These are phyloP conservation scores for Cystobasidium sp. DNA, from an alignment of 1,284 basidiomycete genomes.

Conservation along the genomic window DNA sequence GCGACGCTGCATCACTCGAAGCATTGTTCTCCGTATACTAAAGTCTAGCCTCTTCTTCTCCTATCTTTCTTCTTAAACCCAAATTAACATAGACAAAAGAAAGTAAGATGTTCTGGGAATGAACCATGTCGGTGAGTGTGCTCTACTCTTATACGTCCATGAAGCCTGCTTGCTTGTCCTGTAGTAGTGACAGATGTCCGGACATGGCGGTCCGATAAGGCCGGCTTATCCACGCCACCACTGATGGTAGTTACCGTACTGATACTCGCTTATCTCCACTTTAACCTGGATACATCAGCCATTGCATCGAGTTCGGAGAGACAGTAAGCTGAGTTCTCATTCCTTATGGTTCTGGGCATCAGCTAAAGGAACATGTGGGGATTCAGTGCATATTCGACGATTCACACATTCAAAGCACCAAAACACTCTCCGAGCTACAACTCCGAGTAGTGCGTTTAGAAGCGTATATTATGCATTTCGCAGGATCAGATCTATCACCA, in stretches of 20 bases:
- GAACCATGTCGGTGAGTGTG: slow-evolving; percentile 22
- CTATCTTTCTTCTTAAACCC: background rate
- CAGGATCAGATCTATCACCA: slow-evolving; percentile 6
- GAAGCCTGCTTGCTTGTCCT: background rate
- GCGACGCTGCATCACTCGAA: background rate
- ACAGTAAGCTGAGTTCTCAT: slow-evolving; percentile 1
- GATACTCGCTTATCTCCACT: background rate
- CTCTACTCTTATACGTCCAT: background rate
- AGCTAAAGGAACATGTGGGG: background rate
- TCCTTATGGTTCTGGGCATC: background rate
- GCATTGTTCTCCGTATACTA: background rate
- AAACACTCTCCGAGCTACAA: slow-evolving; percentile 19
- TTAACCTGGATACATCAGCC: background rate
- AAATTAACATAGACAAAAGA: slow-evolving; percentile 25
- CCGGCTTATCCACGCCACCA: slow-evolving; percentile 1
- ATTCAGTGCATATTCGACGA: slow-evolving; percentile 26
- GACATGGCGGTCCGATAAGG: slow-evolving; percentile 9
- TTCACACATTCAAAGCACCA: background rate
- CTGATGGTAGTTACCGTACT: no score
- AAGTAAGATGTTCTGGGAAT: slow-evolving; percentile 33
- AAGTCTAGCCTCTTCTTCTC: background rate
- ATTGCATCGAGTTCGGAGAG: slow-evolving; percentile 40
- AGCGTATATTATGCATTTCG: slow-evolving; percentile 4
- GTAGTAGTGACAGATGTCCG: background rate
- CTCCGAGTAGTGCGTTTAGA: slow-evolving; percentile 14